Evolutionary conservation across 2,329 filamentous ascomycete genomes (phyloP), one percentile per base, ranked within the genome.

Genomic region (Metarhizium brunneum): DNA sequence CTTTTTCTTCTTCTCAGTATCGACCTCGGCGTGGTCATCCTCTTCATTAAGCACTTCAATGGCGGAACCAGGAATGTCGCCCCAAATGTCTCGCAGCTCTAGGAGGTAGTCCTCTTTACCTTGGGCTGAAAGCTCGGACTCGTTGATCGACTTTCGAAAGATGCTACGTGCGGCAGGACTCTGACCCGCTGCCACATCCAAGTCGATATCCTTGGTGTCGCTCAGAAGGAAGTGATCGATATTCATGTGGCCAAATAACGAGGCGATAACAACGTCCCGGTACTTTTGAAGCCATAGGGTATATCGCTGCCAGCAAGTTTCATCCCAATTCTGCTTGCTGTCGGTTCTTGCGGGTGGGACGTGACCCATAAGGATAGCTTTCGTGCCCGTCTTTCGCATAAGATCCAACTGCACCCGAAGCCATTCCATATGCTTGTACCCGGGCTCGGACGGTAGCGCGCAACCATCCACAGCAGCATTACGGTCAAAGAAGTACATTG

Each of bases 251-350:
- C 92, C 94, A 66, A 88, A 99, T 6, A 95, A 66, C 30, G 84
- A 84, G 13, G 82, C 84, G 20, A 92, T 79, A 20, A 99, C 79
- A 42, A 99, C 86, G 68, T 99, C 94, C 38, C 94, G 87, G 70
- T 91, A 99, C 69, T 95, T 90, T 62, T 84, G 82, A 65, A 92
- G 74, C 90, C 92, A 97, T 4, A 97, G 74, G 0, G 90, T 88
- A 71, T 96, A 99, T 68, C 95, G 96, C 69, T 96, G 92, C 92
- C 92, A 99, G 73, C 94, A 99, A 0, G 88, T 91, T 76, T 97
- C 92, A 62, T 96, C 91, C 94, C 94, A 99, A 59, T 84, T 85
- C 65, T 84, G 82, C 76, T 97, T 97, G 71, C 84, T 87, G 40
- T 84, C 80, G 1, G 92, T 94, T 58, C 92, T 80, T 1, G 92